These are phyloP conservation scores for Kwoniella sp. DNA, from an alignment of 768 basidiomycete species.

Conservation along the genomic window DNA sequence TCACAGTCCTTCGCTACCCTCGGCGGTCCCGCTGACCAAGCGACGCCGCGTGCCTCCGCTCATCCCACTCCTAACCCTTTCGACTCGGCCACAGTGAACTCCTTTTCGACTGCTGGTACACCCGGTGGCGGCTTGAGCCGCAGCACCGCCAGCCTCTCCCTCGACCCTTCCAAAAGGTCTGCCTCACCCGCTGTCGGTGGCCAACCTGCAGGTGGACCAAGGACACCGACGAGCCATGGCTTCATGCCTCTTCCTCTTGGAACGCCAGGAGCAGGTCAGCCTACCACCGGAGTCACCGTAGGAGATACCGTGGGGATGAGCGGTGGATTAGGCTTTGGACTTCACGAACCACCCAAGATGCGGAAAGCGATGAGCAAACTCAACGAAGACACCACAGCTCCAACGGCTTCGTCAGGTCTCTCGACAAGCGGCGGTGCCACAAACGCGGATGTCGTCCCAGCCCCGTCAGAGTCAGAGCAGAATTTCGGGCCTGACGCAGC, in stretches of 20 bases:
- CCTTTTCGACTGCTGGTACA: constrained; percentile 13
- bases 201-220: constrained; percentile 27
- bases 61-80: constrained; percentile 44
- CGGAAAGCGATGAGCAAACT: constrained; percentile 50
- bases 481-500: neutral
- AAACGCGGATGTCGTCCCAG: neutral
- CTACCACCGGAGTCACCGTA: constrained; percentile 52
- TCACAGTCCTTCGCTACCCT: constrained; percentile 45
- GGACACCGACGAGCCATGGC: constrained; percentile 47
- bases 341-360: constrained; percentile 56
- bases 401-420: neutral
- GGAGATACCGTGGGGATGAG: constrained; percentile 46
- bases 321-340: constrained; percentile 49
- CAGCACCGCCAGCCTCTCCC: constrained; percentile 34
- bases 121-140: constrained; percentile 23
- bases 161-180: constrained; percentile 33
- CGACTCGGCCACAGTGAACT: constrained; percentile 29
- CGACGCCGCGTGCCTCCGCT: constrained; percentile 50
- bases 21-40: constrained; percentile 51
- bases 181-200: constrained; percentile 25
- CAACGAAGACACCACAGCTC: constrained; percentile 26
- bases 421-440: neutral
- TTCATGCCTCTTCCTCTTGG: constrained; percentile 49
- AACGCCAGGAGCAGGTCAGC: constrained; percentile 51
- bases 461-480: constrained; percentile 8